A percentile compares a stretch with the other conserved stretches of the same genome.
Conservation (phyloP, 345 rosid genomes). For the Salix exigua region DNA sequence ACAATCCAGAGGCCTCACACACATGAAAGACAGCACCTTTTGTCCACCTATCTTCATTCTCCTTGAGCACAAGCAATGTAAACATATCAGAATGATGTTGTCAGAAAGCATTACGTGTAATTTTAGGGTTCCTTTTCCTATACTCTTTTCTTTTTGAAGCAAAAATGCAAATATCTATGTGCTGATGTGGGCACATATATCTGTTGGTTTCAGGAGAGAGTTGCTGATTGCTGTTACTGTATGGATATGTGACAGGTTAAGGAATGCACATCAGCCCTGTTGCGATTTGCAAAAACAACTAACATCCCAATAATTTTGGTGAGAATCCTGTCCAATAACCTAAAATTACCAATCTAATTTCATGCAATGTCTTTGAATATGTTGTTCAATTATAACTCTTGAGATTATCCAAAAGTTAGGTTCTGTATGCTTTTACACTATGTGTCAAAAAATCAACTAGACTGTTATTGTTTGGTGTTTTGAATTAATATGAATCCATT, state of each 20-base stretch:
- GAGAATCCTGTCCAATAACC: slow-evolving; percentile 28
- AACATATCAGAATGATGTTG: too few species aligned
- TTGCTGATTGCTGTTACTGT: neutral
- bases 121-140: neutral
- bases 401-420: neutral
- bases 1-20: neutral
- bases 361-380: neutral
- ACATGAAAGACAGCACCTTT: neutral
- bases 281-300: slow-evolving; percentile 85
- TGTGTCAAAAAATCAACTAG: too few species aligned
- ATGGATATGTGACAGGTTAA: slow-evolving; percentile 54
- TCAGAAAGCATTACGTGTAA: neutral
- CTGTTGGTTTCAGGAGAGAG: neutral
- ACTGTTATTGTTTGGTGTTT: too few species aligned
- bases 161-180: neutral
- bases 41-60: neutral
- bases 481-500: too few species aligned
- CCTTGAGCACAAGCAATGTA: neutral
- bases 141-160: neutral
- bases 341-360: neutral
- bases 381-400: neutral
- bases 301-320: slow-evolving; percentile 85
- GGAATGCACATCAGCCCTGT: slow-evolving; percentile 81
- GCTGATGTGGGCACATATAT: neutral
- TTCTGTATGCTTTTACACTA: too few species aligned